Evolutionary conservation across 2,329 filamentous ascomycete species (phyloP).

Genomic region (Arachnomyces sp.): DNA sequence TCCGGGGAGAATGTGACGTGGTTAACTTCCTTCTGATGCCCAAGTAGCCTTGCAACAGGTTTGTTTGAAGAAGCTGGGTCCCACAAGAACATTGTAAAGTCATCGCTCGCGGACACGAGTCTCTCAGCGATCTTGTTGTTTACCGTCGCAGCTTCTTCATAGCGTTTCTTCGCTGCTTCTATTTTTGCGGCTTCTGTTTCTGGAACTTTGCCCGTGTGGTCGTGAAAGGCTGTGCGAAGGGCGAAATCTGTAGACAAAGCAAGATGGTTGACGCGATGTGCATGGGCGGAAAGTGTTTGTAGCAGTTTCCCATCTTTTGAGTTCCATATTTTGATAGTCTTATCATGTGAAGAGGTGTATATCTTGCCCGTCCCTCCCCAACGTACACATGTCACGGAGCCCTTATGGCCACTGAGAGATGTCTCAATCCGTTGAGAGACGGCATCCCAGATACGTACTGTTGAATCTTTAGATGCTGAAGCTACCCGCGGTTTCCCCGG

Average conservation of each 20-base stretch:
- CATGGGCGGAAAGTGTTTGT: slow-evolving; percentile 72
- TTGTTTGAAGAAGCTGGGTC: slow-evolving; percentile 71
- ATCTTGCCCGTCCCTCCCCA: slow-evolving; percentile 88
- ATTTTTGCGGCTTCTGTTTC: slow-evolving; percentile 60
- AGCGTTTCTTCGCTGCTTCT: slow-evolving; percentile 68
- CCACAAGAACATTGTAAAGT: slow-evolving; percentile 96
- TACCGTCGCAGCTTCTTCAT: slow-evolving; percentile 73
- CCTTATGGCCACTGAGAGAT: slow-evolving; percentile 80
- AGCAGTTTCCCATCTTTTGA: slow-evolving; percentile 67
- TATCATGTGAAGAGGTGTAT: slow-evolving; percentile 82
- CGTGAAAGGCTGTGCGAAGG: slow-evolving; percentile 74
- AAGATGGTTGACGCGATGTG: slow-evolving; percentile 92
- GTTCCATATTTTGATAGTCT: slow-evolving; percentile 87
- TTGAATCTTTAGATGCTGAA: slow-evolving; percentile 82
- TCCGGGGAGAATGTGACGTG: slow-evolving; percentile 92
- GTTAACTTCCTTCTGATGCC: slow-evolving; percentile 95
- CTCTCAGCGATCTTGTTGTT: slow-evolving; percentile 72
- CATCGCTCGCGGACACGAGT: slow-evolving; percentile 83
- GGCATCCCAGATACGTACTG: slow-evolving; percentile 77
- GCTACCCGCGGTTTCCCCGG: slow-evolving; percentile 68
- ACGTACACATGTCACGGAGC: slow-evolving; percentile 77
- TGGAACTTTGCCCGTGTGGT: slow-evolving; percentile 68
- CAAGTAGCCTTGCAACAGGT: slow-evolving; percentile 77
- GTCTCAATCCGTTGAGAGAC: slow-evolving; percentile 70
- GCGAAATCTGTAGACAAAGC: slow-evolving; percentile 89